phyloP scores from a whole-genome alignment of 2,329 filamentous ascomycete genomes.

The Septoria linicola region DNA sequence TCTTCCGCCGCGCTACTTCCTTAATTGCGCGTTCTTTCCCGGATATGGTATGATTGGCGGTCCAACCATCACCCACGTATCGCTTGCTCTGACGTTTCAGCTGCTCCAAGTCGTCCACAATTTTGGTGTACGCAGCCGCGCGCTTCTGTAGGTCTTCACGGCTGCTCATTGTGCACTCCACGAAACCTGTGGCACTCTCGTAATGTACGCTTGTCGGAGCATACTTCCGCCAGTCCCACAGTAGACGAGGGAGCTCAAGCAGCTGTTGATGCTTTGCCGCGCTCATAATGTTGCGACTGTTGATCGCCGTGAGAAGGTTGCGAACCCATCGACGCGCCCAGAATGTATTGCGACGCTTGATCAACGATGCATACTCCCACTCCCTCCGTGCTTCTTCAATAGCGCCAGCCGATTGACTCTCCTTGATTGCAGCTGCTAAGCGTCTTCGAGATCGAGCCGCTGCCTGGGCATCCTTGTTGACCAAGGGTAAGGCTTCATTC shows the following conservation, averaged over 20 bases:
- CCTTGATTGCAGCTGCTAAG: background rate
- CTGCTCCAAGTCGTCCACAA: background rate
- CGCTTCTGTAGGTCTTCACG: slow-evolving; percentile 8
- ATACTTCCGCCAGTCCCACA: slow-evolving; percentile 31
- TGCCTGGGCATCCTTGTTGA: background rate
- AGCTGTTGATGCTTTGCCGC: slow-evolving; percentile 7
- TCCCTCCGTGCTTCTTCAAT: slow-evolving; percentile 20
- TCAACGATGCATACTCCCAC: slow-evolving; percentile 26
- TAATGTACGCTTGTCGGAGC: slow-evolving; percentile 29
- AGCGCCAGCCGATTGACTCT: background rate
- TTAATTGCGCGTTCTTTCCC: background rate
- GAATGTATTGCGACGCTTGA: slow-evolving; percentile 25
- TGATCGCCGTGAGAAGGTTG: slow-evolving; percentile 25
- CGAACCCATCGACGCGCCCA: slow-evolving; percentile 34
- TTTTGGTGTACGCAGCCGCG: background rate
- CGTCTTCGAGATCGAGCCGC: background rate
- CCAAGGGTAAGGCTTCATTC: slow-evolving; percentile 22
- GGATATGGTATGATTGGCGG: background rate
- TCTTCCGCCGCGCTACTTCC: background rate
- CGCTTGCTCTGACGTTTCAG: slow-evolving; percentile 4
- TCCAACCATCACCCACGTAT: slow-evolving; percentile 17
- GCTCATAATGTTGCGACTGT: background rate
- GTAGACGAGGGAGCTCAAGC: slow-evolving; percentile 28
- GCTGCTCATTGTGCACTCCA: slow-evolving; percentile 29
- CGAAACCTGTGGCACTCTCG: slow-evolving; percentile 33